A percentile compares a stretch with the other conserved stretches of the same genome.
Evolutionary conservation across 768 basidiomycete species (phyloP).

Genomic region (Suillus subluteus): DNA sequence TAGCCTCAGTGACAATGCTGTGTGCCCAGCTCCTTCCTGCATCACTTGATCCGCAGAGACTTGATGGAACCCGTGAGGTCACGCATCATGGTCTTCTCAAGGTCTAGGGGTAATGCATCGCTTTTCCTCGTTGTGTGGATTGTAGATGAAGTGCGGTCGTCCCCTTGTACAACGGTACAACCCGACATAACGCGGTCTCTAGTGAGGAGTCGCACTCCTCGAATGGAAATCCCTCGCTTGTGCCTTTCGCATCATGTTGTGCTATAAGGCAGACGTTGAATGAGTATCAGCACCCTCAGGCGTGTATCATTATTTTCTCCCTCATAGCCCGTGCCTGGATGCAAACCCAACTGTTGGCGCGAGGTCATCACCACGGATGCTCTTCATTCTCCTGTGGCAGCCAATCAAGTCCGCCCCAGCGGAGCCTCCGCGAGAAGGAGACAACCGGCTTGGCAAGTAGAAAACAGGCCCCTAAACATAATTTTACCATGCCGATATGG

Average conservation of each 20-base stretch:
- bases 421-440: conserved; percentile 5
- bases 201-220: neutral
- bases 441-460: neutral
- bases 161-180: neutral
- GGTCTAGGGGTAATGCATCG: conserved; percentile 10
- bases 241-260: neutral
- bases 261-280: neutral
- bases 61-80: conserved; percentile 8
- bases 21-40: neutral
- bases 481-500: conserved; percentile 1
- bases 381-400: conserved; percentile 8
- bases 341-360: neutral
- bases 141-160: neutral
- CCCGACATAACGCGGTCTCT: neutral
- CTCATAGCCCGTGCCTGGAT: conserved; percentile 1
- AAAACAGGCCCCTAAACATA: conserved; percentile 2
- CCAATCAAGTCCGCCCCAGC: conserved; percentile 6
- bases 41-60: conserved; percentile 8
- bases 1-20: conserved; percentile 8
- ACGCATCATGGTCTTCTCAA: conserved; percentile 8
- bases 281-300: conserved; percentile 7
- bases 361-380: neutral
- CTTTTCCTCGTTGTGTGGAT: neutral
- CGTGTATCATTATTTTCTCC: conserved; percentile 4
- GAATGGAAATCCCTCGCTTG: conserved; percentile 7